phyloP scores from a whole-genome alignment of 768 basidiomycete species.

The Xerocomellus amylosporus region DNA sequence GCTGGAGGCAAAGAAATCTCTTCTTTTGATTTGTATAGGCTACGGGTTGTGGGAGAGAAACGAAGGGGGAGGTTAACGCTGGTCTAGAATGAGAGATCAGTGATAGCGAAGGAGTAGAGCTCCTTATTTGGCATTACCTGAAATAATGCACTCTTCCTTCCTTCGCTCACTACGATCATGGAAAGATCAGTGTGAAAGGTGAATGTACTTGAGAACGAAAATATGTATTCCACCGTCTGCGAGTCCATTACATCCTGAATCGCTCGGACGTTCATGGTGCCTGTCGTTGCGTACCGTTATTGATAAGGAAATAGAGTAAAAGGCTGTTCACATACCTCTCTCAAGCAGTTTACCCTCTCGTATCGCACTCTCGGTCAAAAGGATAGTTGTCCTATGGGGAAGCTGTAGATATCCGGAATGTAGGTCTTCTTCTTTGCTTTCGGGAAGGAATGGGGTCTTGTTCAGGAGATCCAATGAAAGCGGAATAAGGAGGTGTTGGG shows the following conservation, averaged over 20 bases:
- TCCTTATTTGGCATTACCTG: slow-evolving; percentile 40
- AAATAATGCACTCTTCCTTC: slow-evolving; percentile 70
- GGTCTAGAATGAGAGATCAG: slow-evolving; percentile 42
- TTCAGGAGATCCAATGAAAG: slow-evolving; percentile 66
- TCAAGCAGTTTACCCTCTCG: slow-evolving; percentile 66
- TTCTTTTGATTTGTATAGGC: slow-evolving; percentile 49
- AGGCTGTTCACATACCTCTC: slow-evolving; percentile 30
- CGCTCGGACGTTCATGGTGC: slow-evolving; percentile 59
- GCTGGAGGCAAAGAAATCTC: slow-evolving; percentile 44
- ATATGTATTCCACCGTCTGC: slow-evolving; percentile 70
- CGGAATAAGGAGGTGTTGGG: slow-evolving; percentile 51
- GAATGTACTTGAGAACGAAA: slow-evolving; percentile 69
- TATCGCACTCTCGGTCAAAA: slow-evolving; percentile 66
- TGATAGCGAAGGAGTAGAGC: not conserved
- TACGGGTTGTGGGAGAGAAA: slow-evolving; percentile 25
- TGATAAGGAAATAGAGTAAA: not conserved
- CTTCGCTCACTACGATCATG: slow-evolving; percentile 61
- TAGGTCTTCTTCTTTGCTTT: slow-evolving; percentile 68
- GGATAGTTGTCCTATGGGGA: slow-evolving; percentile 53
- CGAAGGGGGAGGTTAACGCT: slow-evolving; percentile 52
- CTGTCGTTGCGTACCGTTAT: slow-evolving; percentile 32
- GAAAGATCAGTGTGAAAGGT: slow-evolving; percentile 70
- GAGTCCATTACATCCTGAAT: slow-evolving; percentile 60
- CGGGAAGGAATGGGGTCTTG: slow-evolving; percentile 54
- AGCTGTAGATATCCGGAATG: slow-evolving; percentile 75